phyloP scores from a whole-genome alignment of 129 eudicot genomes.

The Silybum marianum region DNA sequence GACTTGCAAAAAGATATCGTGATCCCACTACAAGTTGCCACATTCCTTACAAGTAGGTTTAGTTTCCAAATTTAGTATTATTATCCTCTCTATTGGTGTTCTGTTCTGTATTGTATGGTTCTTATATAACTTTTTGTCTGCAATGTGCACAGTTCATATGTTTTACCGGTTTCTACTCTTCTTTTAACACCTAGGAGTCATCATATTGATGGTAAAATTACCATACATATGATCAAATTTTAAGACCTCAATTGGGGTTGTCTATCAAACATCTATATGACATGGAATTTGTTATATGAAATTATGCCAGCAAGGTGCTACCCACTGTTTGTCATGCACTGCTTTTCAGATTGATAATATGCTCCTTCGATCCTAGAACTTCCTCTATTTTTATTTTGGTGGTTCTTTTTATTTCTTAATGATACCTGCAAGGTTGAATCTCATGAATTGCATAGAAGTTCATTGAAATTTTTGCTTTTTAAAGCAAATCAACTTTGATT shows the following conservation, averaged over 20 bases:
- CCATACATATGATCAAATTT: background rate
- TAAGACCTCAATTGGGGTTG: background rate
- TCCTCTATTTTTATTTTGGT: background rate
- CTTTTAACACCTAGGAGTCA: background rate
- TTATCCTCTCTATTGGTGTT: background rate
- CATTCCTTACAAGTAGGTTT: constrained; percentile 87
- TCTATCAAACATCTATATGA: background rate
- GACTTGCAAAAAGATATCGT: constrained; percentile 93
- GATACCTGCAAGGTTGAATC: background rate
- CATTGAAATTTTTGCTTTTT: background rate
- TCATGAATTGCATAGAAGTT: background rate
- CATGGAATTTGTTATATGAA: background rate
- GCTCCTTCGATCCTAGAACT: background rate
- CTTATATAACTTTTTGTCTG: background rate
- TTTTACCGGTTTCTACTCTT: background rate
- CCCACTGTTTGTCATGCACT: constrained; percentile 7
- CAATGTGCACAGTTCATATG: background rate
- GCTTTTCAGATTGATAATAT: background rate
- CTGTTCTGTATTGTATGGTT: background rate
- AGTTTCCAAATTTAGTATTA: background rate
- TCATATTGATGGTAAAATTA: background rate
- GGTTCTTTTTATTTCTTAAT: constrained; percentile 2
- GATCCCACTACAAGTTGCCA: constrained; percentile 73
- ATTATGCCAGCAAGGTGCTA: constrained; percentile 5
- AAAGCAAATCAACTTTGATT: constrained; percentile 7